These are phyloP conservation scores for Colletotrichum simmondsii DNA, from an alignment of 2,329 filamentous ascomycete species.

Conservation along the genomic window DNA sequence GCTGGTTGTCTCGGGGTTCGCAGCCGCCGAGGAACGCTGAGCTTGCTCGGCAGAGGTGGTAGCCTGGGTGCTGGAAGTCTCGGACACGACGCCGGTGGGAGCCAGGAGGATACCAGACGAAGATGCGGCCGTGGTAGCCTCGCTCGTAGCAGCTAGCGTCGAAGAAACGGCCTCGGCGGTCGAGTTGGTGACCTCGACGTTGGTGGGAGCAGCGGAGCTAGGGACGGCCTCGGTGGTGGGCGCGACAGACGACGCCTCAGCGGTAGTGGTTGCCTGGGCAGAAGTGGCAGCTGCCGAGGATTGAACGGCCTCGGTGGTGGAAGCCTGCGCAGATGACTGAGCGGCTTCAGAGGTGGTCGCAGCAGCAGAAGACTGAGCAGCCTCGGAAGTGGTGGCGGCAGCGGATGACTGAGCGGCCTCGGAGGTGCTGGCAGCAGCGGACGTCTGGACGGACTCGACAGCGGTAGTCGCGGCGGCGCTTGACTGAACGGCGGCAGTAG, in stretches of 20 bases:
- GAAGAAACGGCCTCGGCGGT: not conserved
- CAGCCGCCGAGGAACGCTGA: constrained; percentile 5
- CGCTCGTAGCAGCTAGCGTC: not conserved
- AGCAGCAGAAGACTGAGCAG: not conserved
- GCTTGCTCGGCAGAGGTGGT: not conserved
- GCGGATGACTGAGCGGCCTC: not conserved
- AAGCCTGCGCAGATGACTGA: not conserved
- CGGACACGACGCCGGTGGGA: constrained; percentile 45
- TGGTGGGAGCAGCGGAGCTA: constrained; percentile 18
- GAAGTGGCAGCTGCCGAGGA: not conserved
- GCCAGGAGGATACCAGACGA: constrained; percentile 43
- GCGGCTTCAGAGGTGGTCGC: too few species aligned
- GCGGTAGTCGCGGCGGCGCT: not conserved
- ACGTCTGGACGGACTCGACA: not conserved
- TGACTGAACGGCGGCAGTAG: not conserved
- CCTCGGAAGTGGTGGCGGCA: too few species aligned
- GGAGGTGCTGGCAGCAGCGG: not conserved
- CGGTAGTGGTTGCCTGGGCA: not conserved
- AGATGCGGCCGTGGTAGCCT: constrained; percentile 10
- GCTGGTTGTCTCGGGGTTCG: not conserved
- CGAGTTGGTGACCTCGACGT: constrained; percentile 13
- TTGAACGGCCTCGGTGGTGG: constrained; percentile 1
- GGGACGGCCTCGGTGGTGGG: not conserved
- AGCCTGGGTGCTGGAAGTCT: constrained; percentile 18
- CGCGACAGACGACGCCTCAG: not conserved